Evolutionary conservation across 2,329 filamentous ascomycete species (phyloP), one percentile per base, ranked within the genome.

Genomic region (Paracoccidioides brasiliensis): DNA sequence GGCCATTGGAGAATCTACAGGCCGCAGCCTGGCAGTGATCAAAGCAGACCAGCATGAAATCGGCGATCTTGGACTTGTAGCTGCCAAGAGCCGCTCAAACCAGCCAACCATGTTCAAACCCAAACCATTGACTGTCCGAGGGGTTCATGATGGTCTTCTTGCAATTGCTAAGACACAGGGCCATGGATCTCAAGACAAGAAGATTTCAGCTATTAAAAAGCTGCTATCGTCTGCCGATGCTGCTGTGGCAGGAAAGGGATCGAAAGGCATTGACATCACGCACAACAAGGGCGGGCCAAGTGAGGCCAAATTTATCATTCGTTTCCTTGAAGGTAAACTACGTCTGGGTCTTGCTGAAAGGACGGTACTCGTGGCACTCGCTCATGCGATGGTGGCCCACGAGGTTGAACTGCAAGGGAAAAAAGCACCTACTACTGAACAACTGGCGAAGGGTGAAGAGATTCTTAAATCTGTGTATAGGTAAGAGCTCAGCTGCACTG

Each of bases 51-150:
- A 98, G 67, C 90, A 93, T 65, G 90, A 96, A 64, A 95, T 97
- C 70, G 93, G 93, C 54, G 93, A 98, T 69, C 78, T 98, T 9
- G 93, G 93, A 9, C 76, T 97, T 38, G 91, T 98, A 1, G 93
- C 93, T 45, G 88, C 95, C 51, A 96, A 97, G 76, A 96, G 90
- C 73, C 83, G 91, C 70, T 88, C 86, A 12, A 97, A 90, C 48
- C 93, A 98, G 67, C 88, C 88, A 9, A 97, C 93, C 28, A 96
- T 98, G 90, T 96, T 97, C 77, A 95, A 95, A 70, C 93, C 90
- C 2, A 96, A 95, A 71, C 78, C 90, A 33, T 75, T 98, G 63
- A 96, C 90, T 0, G 80, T 98, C 1, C 81, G 80, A 56, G 89
- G 86, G 33, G 90, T 98, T 1, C 90, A 94, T 64, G 85, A 93